phyloP scores from a whole-genome alignment of 176 grass and related monocot genomes.

The Alopecurus myosuroides region DNA sequence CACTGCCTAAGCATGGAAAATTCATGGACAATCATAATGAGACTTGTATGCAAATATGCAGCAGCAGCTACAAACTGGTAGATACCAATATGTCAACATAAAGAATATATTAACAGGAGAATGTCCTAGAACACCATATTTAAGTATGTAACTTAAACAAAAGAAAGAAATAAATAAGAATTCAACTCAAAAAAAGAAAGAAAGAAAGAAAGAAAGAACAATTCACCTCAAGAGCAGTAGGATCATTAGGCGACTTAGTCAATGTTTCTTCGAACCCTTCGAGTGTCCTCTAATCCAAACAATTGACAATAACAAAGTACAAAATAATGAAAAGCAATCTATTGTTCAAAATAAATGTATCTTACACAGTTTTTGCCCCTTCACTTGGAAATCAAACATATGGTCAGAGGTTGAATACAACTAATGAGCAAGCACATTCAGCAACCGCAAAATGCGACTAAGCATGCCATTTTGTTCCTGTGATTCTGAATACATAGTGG shows the following conservation, averaged over 20 bases:
- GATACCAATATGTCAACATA: background rate
- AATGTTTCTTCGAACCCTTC: conserved; percentile 68
- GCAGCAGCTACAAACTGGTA: background rate
- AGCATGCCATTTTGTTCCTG: background rate
- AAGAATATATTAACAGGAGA: background rate
- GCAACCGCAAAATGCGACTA: background rate
- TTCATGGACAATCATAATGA: background rate
- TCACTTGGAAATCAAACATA: background rate
- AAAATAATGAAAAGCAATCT: background rate
- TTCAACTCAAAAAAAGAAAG: conserved; percentile 50
- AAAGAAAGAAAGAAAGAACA: background rate
- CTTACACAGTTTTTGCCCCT: background rate
- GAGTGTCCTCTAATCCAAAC: conserved; percentile 49
- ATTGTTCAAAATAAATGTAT: background rate
- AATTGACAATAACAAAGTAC: conserved; percentile 1
- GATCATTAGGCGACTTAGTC: conserved; percentile 64
- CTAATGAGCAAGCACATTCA: background rate
- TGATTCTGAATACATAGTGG: conserved; percentile 7
- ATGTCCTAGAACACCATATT: background rate
- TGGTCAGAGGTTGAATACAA: background rate
- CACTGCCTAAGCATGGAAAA: background rate
- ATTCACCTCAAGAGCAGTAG: conserved; percentile 68
- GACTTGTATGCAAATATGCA: conserved; percentile 2
- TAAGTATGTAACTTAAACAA: background rate
- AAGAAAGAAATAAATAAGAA: background rate